Evolutionary conservation across 1,284 basidiomycete species (phyloP).

Genomic region (Schizopora paradoxa): DNA sequence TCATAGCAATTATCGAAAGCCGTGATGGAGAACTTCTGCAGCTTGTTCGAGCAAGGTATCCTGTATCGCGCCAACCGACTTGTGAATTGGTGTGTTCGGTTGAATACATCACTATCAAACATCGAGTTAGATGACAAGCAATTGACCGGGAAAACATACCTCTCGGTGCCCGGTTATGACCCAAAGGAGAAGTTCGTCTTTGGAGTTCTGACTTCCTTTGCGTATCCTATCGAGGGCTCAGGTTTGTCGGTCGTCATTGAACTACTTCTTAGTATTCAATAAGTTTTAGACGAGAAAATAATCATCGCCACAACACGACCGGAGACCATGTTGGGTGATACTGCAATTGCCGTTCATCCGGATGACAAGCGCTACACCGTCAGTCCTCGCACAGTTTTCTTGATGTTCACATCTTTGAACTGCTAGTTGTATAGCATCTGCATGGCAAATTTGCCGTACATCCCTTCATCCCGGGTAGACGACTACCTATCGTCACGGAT

Average conservation of each 20-base stretch:
- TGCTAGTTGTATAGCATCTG: slow-evolving; percentile 54
- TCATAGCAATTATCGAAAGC: slow-evolving; percentile 73
- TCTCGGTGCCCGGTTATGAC: slow-evolving; percentile 94
- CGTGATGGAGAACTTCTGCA: slow-evolving; percentile 90
- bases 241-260: slow-evolving; percentile 38
- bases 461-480: slow-evolving; percentile 86
- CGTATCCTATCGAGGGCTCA: slow-evolving; percentile 85
- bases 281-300: slow-evolving; percentile 74
- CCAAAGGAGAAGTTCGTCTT: slow-evolving; percentile 95
- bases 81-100: slow-evolving; percentile 96
- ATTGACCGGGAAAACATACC: slow-evolving; percentile 81
- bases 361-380: slow-evolving; percentile 87
- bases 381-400: background rate
- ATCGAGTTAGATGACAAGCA: slow-evolving; percentile 97
- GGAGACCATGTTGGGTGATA: slow-evolving; percentile 98
- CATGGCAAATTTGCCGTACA: slow-evolving; percentile 92
- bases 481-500: slow-evolving; percentile 88
- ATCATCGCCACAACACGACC: slow-evolving; percentile 97
- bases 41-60: slow-evolving; percentile 88
- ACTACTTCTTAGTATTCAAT: background rate
- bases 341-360: slow-evolving; percentile 95
- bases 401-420: slow-evolving; percentile 1
- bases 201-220: slow-evolving; percentile 94
- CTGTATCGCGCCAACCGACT: slow-evolving; percentile 96
- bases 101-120: slow-evolving; percentile 97